Evolutionary conservation across 2,329 filamentous ascomycete genomes (phyloP).

Genomic region (Pestalotiopsis fici): DNA sequence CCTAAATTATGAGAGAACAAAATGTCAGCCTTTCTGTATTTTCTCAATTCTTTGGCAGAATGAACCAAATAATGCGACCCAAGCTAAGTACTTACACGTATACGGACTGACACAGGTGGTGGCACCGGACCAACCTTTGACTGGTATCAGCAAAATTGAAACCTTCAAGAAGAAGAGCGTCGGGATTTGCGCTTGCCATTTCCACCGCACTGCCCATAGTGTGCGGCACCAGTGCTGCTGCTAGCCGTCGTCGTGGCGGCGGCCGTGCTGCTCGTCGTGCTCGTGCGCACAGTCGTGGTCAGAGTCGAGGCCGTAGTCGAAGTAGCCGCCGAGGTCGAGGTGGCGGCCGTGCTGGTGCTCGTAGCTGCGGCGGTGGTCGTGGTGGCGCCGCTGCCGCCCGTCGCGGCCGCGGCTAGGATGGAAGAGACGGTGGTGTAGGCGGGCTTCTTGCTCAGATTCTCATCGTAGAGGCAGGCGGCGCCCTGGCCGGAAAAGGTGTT

Average conservation of each 20-base stretch:
- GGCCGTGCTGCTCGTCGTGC: not conserved
- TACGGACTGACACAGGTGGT: constrained; percentile 6
- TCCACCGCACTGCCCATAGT: constrained; percentile 4
- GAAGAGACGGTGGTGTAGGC: constrained; percentile 31
- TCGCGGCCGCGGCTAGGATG: constrained; percentile 7
- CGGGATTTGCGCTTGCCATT: not conserved
- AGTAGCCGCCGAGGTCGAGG: not conserved
- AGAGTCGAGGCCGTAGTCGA: not conserved
- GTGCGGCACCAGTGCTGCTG: not conserved
- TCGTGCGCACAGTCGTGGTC: not conserved
- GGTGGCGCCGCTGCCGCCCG: not conserved
- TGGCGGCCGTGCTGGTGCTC: not conserved
- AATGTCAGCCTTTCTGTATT: not conserved
- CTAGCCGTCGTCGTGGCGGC: not conserved
- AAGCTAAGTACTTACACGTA: constrained; percentile 6
- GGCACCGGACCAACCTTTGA: not conserved
- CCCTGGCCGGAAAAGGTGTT: constrained; percentile 61
- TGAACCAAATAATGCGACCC: too few relatives aligned
- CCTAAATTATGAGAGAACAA: not conserved
- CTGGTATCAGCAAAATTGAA: not conserved
- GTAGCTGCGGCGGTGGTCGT: not conserved
- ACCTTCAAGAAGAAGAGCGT: too few relatives aligned
- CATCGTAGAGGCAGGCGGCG: constrained; percentile 38
- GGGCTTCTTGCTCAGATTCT: constrained; percentile 36
- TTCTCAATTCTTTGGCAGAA: too few relatives aligned